Evolutionary conservation across 495 filamentous ascomycete genomes (phyloP).

Genomic region (Penicillium parvum): DNA sequence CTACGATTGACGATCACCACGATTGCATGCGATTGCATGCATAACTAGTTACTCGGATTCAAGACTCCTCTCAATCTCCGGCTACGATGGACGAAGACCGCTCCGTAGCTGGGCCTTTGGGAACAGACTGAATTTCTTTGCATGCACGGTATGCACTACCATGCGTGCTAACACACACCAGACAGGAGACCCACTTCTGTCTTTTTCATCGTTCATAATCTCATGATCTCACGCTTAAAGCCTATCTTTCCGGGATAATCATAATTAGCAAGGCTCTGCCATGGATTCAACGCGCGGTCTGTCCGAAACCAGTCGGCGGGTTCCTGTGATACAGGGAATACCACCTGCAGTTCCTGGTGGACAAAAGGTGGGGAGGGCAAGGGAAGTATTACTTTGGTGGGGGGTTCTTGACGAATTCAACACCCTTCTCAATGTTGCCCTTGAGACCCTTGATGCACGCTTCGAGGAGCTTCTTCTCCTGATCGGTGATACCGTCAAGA

Average conservation of each 20-base stretch:
- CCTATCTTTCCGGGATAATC: conserved; percentile 42
- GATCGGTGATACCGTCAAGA: conserved; percentile 63
- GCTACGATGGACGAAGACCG: too few relatives aligned
- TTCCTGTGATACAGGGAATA: conserved; percentile 6
- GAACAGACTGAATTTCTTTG: conserved; percentile 16
- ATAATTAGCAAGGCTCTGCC: conserved; percentile 39
- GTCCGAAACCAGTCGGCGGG: conserved; percentile 9
- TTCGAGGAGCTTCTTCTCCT: conserved; percentile 84
- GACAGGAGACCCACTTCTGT: background rate
- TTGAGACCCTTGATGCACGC: conserved; percentile 68
- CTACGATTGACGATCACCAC: too few relatives aligned
- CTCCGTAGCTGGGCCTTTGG: too few relatives aligned
- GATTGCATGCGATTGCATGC: too few relatives aligned
- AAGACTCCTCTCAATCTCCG: too few relatives aligned
- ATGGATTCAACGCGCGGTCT: conserved; percentile 4
- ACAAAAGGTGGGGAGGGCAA: conserved; percentile 17
- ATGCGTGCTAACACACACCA: conserved; percentile 1
- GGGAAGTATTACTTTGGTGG: conserved; percentile 61
- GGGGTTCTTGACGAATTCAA: conserved; percentile 83
- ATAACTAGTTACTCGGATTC: too few relatives aligned
- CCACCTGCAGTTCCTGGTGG: conserved; percentile 1
- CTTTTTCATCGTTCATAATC: conserved; percentile 27
- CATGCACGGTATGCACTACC: conserved; percentile 11
- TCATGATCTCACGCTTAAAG: conserved; percentile 36
- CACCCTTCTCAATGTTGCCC: conserved; percentile 90